These are phyloP conservation scores for Lithospermum erythrorhizon DNA, from an alignment of 257 asterid species.

Conservation along the genomic window DNA sequence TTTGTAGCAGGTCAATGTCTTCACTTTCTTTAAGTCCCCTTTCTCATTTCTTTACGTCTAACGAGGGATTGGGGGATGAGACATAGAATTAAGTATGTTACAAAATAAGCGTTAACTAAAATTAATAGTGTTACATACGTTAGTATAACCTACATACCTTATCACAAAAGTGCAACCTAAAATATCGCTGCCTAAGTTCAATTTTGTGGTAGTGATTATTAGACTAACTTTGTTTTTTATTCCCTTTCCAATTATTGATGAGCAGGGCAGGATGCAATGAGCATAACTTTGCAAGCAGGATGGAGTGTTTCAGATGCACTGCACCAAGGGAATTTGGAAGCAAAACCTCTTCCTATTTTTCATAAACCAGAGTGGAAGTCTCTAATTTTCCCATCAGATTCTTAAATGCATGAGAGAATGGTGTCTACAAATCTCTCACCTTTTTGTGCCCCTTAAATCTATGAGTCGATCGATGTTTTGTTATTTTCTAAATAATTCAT, in stretches of 20 bases:
- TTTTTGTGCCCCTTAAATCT: neutral
- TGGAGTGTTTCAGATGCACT: constrained; percentile 96
- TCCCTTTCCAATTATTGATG: neutral
- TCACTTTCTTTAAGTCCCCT: too few species aligned
- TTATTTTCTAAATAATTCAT: neutral
- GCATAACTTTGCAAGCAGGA: constrained; percentile 94
- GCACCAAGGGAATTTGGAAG: constrained; percentile 77
- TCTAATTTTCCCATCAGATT: neutral
- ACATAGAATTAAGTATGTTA: too few species aligned
- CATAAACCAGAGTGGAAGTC: neutral
- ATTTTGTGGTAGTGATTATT: too few species aligned
- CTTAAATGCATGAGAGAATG: neutral
- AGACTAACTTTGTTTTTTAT: neutral
- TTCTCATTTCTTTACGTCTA: too few species aligned
- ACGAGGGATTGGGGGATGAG: too few species aligned
- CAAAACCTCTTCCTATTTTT: constrained; percentile 43
- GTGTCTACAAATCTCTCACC: neutral
- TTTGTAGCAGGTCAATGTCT: constrained; percentile 56
- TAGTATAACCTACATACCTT: too few species aligned
- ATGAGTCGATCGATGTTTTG: neutral
- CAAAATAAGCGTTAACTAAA: too few species aligned
- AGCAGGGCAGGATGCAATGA: constrained; percentile 84
- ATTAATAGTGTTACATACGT: too few species aligned
- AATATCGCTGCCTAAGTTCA: too few species aligned
- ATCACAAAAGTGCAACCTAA: too few species aligned